Base-by-base conservation (phyloP, 2,329 filamentous ascomycete genomes). In the Emericellopsis cladophorae region DNA sequence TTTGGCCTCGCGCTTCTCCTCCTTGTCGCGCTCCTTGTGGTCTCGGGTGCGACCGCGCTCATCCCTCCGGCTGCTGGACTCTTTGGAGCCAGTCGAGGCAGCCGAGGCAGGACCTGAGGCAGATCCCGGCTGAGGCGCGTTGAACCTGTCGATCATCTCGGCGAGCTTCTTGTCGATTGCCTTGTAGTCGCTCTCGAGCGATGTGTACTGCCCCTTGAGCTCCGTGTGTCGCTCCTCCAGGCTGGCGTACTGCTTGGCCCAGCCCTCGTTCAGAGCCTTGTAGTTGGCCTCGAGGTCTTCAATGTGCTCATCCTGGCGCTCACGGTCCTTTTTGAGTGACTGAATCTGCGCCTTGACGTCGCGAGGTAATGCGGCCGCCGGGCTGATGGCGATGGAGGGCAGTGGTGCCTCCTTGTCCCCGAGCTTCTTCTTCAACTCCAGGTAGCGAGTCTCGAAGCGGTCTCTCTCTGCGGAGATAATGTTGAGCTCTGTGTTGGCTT, bases 391-490 rank as follows among this genome's bases (percentile, higher is more conserved):
- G n/a, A 10, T 15, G 9, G 32, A 35, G 18, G 32, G 36, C 23
- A 29, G 10, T 21, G 31, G 16, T 15, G 31, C 14, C 53, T 24
- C 44, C 43, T 35, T 58, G 8, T 9, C 54, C 18, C 53, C 49
- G 23, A 58, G 44, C 45, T 56, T 58, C 43, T 52, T 50, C 40
- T 44, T 55, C 39, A 53, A 51, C 41, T 51, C 46, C 31, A 58
- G 52, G 32, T 52, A 48, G 37, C 48, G 47, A 14, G 39, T 42
- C 42, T 54, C 49, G 43, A 56, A 54, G 29, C 44, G 45, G 41
- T 54, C 50, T 24, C 46, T 41, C 14, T 53, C 51, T 5, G 40
- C 44, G 22, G 39, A 31, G 40, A 42, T 40, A 41, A 48, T 50
- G 48, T 54, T 53, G 39, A 53, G 41, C 34, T 51, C 41, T 8